Evolutionary conservation across 208 protist genomes (phyloP), one percentile per base, ranked within the genome.

Genomic region (Trypanosoma congolense): DNA sequence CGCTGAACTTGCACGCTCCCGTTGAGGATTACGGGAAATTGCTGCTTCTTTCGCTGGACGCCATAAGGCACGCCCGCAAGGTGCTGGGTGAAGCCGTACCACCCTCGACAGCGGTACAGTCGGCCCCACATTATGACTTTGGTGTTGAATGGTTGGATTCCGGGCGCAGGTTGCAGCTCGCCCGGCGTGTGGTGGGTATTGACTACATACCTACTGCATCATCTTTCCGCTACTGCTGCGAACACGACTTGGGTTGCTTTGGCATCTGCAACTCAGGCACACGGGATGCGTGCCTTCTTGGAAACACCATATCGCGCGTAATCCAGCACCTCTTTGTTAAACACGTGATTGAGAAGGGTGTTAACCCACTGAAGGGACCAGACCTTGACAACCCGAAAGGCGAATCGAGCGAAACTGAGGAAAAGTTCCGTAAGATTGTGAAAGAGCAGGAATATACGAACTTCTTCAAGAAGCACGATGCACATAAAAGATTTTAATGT

Each of bases 11-110:
- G 3, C 80, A 86, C 61, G 78, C 79, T 8, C 85, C 80, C 0
- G 64, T 64, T n/a, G 81, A 92, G 60, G 81, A 92, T 61, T 92
- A 75, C 56, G 80, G 66, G 1, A 92, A 92, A 66, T 61, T 92
- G 44, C 60, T 92, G 25, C 48, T 89, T 51, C 71, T 92, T 14
- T 82, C 77, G 1, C 44, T 92, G 28, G 81, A 89, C 61, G 77
- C 82, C 55, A 86, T 89, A 55, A 61, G 68, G 18, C 75, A 87
- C 35, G 85, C 85, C 29, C 73, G 74, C 12, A 60, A 68, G 44
- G 24, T 66, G 14, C 55, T 90, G 12, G 71, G 65, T n/a, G 22
- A 26, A 36, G 57, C 33, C 12, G 26, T 9, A 22, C 30, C 46
- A 25, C 12, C 40, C 36, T n/a, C 5, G 22, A 9, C 22, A 19